These are phyloP conservation scores for Nemania diffusa DNA, from an alignment of 2,329 filamentous ascomycete genomes.

Conservation along the genomic window DNA sequence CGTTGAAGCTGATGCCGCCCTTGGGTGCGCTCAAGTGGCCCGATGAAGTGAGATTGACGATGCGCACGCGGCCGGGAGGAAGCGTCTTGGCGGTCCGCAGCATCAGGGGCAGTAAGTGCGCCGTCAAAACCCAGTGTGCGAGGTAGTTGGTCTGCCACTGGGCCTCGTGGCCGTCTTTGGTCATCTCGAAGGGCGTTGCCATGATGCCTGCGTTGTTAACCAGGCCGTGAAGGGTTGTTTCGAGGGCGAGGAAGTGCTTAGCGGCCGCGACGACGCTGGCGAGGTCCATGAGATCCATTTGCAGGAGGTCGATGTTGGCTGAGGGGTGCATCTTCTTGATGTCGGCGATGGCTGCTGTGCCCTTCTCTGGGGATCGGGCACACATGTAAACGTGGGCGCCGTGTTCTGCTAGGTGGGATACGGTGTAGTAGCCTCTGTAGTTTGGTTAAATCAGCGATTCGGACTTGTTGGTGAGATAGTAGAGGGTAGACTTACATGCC, in stretches of 20 bases:
- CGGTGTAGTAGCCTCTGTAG: conserved; percentile 51
- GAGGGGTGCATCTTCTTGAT: conserved; percentile 49
- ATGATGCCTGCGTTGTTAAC: conserved; percentile 50
- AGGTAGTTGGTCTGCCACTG: conserved; percentile 58
- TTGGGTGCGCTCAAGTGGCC: conserved; percentile 45
- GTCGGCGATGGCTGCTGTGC: conserved; percentile 45
- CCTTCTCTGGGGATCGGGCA: conserved; percentile 51
- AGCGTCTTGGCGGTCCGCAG: conserved; percentile 45
- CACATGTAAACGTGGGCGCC: conserved; percentile 56
- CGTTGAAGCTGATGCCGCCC: conserved; percentile 43
- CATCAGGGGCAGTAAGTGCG: conserved; percentile 53
- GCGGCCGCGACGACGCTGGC: conserved; percentile 52
- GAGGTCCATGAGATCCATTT: conserved; percentile 52
- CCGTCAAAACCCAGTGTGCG: conserved; percentile 55
- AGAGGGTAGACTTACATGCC: conserved; percentile 54
- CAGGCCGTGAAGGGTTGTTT: conserved; percentile 49
- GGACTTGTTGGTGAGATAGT: conserved; percentile 15
- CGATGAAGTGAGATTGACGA: conserved; percentile 47
- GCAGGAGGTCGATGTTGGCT: conserved; percentile 50
- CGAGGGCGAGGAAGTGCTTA: conserved; percentile 44
- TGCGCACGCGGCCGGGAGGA: conserved; percentile 42
- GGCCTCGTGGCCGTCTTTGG: conserved; percentile 51
- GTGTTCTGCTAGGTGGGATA: conserved; percentile 50
- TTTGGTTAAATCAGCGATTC: conserved; percentile 31
- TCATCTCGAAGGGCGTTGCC: conserved; percentile 49